These are phyloP conservation scores for Boletus vermiculosoides DNA, from an alignment of 768 basidiomycete species.

Conservation along the genomic window DNA sequence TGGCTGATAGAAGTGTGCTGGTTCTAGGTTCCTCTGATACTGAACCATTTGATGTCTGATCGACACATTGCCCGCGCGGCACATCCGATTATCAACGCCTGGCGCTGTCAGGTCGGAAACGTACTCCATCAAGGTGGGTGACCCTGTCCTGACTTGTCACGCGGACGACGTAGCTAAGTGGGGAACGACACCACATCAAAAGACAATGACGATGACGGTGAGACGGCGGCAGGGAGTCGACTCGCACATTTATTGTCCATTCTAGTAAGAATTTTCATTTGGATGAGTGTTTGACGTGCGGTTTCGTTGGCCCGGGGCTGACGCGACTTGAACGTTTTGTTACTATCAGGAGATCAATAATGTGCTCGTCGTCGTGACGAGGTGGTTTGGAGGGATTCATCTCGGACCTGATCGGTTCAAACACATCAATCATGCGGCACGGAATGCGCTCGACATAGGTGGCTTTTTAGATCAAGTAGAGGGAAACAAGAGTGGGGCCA, in stretches of 20 bases:
- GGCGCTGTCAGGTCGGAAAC: constrained; percentile 68
- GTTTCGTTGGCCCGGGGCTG: neutral
- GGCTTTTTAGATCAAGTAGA: constrained; percentile 72
- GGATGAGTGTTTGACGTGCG: neutral
- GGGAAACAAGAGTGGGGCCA: constrained; percentile 18
- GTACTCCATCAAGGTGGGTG: constrained; percentile 71
- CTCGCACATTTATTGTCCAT: constrained; percentile 90
- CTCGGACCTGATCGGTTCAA: constrained; percentile 87
- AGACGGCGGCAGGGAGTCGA: constrained; percentile 88
- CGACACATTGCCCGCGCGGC: constrained; percentile 70
- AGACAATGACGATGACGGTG: constrained; percentile 97
- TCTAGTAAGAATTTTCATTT: constrained; percentile 46
- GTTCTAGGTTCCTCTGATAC: constrained; percentile 62
- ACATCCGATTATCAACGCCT: constrained; percentile 80
- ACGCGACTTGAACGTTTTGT: neutral
- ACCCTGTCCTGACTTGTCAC: neutral
- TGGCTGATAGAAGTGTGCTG: neutral
- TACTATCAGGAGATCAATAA: constrained; percentile 66
- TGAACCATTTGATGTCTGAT: constrained; percentile 69
- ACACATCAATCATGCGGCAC: constrained; percentile 94
- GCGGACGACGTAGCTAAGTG: neutral
- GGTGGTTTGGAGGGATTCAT: constrained; percentile 91
- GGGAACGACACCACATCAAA: neutral
- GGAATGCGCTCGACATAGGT: constrained; percentile 84
- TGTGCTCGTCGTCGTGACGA: constrained; percentile 88